Evolutionary conservation across 225 moss, liverwort and hornwort genomes (phyloP).

Genomic region (Neckera pumila): DNA sequence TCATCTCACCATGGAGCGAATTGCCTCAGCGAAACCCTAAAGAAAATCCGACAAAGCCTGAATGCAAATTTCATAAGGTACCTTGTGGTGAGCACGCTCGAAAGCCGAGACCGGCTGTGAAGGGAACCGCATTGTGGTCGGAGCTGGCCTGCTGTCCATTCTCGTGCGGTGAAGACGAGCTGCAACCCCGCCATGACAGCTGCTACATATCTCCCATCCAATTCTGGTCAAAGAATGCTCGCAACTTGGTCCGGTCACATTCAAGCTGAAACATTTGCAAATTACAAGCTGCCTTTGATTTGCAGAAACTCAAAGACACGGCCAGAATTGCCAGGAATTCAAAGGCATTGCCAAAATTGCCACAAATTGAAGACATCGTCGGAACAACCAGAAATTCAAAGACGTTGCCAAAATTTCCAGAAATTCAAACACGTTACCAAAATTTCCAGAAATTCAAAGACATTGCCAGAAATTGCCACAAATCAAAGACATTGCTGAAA

Average conservation of each 20-base stretch:
- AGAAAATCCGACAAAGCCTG: neutral
- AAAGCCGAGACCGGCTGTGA: neutral
- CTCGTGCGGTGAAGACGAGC: neutral
- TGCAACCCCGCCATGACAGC: constrained; percentile 17
- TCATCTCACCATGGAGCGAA: neutral
- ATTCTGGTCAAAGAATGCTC: neutral
- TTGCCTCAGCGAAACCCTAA: neutral
- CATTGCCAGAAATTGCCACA: neutral
- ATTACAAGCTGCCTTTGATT: neutral
- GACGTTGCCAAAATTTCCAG: neutral
- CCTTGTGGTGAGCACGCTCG: neutral
- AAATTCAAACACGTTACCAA: neutral
- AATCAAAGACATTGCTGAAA: neutral
- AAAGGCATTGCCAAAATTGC: neutral
- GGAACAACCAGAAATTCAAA: neutral
- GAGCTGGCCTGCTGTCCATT: neutral
- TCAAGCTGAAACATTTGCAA: neutral
- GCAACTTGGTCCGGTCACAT: neutral
- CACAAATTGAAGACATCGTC: neutral
- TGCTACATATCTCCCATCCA: neutral
- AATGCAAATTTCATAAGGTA: neutral
- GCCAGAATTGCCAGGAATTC: neutral
- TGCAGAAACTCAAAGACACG: neutral
- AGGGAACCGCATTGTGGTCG: neutral
- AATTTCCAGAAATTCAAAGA: neutral